These are phyloP conservation scores for Prunus kanzakura DNA, from an alignment of 306 rosid species.

Conservation along the genomic window DNA sequence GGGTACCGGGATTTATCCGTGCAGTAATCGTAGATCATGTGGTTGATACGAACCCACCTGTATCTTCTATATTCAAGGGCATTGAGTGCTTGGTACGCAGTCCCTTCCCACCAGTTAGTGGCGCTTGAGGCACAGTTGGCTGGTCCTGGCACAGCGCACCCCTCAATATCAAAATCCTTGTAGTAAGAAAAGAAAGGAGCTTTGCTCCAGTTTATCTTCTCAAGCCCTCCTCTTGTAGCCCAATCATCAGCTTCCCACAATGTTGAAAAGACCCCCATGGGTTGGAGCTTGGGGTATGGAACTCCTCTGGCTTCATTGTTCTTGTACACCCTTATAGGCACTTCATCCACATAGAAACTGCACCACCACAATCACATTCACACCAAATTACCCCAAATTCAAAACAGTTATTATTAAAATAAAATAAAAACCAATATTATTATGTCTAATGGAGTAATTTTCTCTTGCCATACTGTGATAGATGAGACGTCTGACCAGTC, in stretches of 20 bases:
- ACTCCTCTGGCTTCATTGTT: constrained; percentile 70
- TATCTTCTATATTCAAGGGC: constrained; percentile 51
- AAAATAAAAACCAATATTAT: background rate
- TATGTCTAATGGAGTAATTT: background rate
- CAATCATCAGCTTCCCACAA: constrained; percentile 94
- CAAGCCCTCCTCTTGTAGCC: constrained; percentile 98
- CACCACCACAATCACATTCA: background rate
- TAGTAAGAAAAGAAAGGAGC: constrained; percentile 82
- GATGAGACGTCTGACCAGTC: background rate
- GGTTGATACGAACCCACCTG: constrained; percentile 89
- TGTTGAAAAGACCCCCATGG: constrained; percentile 87
- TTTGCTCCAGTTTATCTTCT: constrained; percentile 88
- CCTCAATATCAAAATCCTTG: constrained; percentile 89
- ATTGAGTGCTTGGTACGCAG: constrained; percentile 51
- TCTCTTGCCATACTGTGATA: background rate
- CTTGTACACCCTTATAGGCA: constrained; percentile 87
- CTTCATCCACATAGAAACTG: constrained; percentile 69
- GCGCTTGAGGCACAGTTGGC: constrained; percentile 55
- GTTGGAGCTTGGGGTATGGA: constrained; percentile 66
- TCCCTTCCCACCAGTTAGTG: constrained; percentile 85
- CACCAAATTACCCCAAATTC: background rate
- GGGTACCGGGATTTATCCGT: constrained; percentile 67
- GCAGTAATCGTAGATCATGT: constrained; percentile 83
- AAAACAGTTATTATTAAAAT: background rate
- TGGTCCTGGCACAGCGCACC: constrained; percentile 73